Evolutionary conservation across 352 stramenopile species (phyloP).

Genomic region (Globisporangium lucens): DNA sequence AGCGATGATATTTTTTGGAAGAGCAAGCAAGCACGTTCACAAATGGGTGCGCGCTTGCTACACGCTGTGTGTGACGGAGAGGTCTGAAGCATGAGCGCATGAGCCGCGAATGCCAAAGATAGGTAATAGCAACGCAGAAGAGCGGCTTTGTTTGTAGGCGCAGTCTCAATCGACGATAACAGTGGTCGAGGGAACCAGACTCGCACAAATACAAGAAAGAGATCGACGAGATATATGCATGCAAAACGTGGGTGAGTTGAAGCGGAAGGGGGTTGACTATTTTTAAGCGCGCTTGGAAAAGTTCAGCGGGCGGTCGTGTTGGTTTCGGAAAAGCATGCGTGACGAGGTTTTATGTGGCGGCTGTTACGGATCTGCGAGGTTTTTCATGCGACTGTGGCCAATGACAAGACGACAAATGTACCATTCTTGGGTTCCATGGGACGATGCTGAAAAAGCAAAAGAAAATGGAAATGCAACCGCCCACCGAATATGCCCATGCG

Average conservation of each 20-base stretch:
- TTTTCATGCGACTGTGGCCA: background rate
- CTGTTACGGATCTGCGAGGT: background rate
- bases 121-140: background rate
- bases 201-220: too few species aligned
- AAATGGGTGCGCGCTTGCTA: background rate
- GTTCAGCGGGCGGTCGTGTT: background rate
- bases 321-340: constrained; percentile 4
- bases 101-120: too few species aligned
- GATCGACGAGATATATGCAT: background rate
- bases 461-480: constrained; percentile 2
- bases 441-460: background rate
- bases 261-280: constrained; percentile 8
- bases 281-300: constrained; percentile 11
- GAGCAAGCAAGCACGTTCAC: background rate
- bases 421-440: background rate
- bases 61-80: background rate
- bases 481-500: background rate
- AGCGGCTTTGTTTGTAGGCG: background rate
- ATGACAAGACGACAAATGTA: constrained; percentile 13
- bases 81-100: too few species aligned
- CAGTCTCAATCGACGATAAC: background rate
- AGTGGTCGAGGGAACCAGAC: background rate
- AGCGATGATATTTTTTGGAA: background rate
- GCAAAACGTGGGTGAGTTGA: constrained; percentile 6
- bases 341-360: constrained; percentile 5